A percentile compares a stretch with the other conserved stretches of the same genome.
Conservation (phyloP, 2,329 filamentous ascomycete species). For the Amphichorda felina region DNA sequence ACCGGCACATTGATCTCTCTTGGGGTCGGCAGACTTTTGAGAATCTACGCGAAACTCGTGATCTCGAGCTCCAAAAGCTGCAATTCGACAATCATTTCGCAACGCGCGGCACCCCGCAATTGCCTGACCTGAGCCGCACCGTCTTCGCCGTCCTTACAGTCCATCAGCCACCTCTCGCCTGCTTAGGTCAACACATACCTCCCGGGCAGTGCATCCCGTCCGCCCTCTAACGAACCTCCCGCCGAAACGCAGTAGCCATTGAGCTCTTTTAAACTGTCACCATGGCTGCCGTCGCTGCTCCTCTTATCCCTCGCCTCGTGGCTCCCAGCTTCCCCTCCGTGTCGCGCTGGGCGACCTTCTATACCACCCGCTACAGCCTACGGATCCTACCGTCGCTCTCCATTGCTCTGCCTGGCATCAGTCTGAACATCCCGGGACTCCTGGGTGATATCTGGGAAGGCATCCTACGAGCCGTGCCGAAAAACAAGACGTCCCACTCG, state of each 20-base stretch:
- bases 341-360: slow-evolving; percentile 29
- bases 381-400: slow-evolving; percentile 41
- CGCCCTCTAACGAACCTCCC: not conserved
- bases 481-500: slow-evolving; percentile 97
- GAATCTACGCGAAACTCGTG: slow-evolving; percentile 1
- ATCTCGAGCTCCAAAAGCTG: not conserved
- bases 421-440: slow-evolving; percentile 42
- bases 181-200: not conserved
- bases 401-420: slow-evolving; percentile 48
- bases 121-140: too few relatives aligned
- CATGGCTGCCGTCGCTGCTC: slow-evolving; percentile 32
- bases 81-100: too few relatives aligned
- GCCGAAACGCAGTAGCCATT: not conserved
- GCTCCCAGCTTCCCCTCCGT: slow-evolving; percentile 26
- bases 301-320: slow-evolving; percentile 44
- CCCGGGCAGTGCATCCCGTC: too few relatives aligned
- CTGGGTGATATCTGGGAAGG: slow-evolving; percentile 85
- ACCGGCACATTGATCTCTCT: not conserved
- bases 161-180: too few relatives aligned
- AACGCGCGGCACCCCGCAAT: too few relatives aligned
- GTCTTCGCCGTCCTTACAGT: not conserved
- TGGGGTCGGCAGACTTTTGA: not conserved
- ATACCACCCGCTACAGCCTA: slow-evolving; percentile 30
- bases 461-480: slow-evolving; percentile 82
- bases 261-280: slow-evolving; percentile 8